A percentile compares a stretch with the other conserved stretches of the same genome.
phyloP scores from a whole-genome alignment of 1,139 yeast species.

The Debaryomycetaceae sp. region DNA sequence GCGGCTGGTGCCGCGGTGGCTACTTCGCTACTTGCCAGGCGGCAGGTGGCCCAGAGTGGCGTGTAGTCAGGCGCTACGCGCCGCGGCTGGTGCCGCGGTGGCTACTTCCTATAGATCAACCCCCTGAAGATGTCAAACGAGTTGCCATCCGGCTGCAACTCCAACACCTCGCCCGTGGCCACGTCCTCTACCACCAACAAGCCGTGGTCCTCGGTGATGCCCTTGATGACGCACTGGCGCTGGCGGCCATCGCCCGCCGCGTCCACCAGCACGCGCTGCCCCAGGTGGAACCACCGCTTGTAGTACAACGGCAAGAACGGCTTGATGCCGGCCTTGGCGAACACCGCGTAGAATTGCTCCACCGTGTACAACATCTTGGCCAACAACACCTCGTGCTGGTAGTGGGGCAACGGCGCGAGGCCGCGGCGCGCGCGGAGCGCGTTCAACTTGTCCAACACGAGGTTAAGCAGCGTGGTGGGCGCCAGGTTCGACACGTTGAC shows the following conservation, averaged over 20 bases:
- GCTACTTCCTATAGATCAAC: constrained; percentile 61
- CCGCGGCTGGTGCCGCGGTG: constrained; percentile 1
- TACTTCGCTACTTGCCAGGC: no score
- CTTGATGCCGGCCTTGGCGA: constrained; percentile 59
- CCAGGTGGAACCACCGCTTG: constrained; percentile 77
- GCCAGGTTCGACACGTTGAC: constrained; percentile 80
- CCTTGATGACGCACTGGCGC: constrained; percentile 57
- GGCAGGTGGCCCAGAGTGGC: no score
- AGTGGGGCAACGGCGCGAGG: constrained; percentile 41
- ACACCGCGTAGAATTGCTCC: constrained; percentile 56
- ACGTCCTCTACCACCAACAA: constrained; percentile 72
- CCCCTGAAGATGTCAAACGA: constrained; percentile 95
- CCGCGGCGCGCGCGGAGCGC: constrained; percentile 39
- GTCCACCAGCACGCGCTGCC: constrained; percentile 59
- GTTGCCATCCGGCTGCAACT: constrained; percentile 95
- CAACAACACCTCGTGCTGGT: constrained; percentile 56
- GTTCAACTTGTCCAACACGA: constrained; percentile 61
- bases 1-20: constrained; percentile 1
- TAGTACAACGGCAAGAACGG: constrained; percentile 75
- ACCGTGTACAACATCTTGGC: constrained; percentile 69
- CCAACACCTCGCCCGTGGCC: constrained; percentile 52
- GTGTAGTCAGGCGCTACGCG: not conserved
- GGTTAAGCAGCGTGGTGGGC: constrained; percentile 85
- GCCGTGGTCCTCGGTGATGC: constrained; percentile 84
- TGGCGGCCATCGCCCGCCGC: constrained; percentile 38